Conservation (phyloP, 148 eudicot genomes). For the Fallopia convolvulus region DNA sequence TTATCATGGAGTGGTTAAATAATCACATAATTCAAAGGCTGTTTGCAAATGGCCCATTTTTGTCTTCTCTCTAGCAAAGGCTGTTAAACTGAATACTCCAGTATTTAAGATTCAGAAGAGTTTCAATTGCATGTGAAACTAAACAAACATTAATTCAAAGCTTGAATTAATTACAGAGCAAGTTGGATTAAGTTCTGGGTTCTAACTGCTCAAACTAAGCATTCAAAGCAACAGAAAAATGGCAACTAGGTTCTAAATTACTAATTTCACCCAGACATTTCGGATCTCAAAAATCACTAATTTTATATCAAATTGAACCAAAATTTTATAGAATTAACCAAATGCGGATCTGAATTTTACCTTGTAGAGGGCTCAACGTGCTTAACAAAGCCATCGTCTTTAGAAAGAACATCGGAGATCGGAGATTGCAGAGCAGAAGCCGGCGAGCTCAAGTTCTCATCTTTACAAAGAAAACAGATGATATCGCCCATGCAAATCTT, state of each 20-base stretch:
- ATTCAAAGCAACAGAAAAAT: background rate
- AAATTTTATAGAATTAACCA: background rate
- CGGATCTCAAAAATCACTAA: background rate
- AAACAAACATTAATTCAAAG: background rate
- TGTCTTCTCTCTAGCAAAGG: background rate
- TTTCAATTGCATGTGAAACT: background rate
- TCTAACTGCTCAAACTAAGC: background rate
- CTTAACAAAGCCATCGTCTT: conserved; percentile 24
- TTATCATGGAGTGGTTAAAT: too few relatives aligned
- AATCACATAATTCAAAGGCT: too few relatives aligned
- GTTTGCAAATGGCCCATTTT: too few relatives aligned
- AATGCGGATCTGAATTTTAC: conserved; percentile 22
- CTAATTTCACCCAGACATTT: background rate
- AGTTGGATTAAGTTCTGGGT: background rate
- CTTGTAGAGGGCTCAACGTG: conserved; percentile 61
- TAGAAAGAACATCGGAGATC: conserved; percentile 37
- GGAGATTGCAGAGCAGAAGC: conserved; percentile 55
- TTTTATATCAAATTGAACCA: background rate
- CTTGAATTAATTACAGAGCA: background rate
- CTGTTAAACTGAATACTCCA: background rate
- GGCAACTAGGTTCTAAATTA: background rate
- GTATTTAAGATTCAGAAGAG: background rate
- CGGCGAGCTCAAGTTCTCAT: conserved; percentile 41
- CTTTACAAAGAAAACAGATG: conserved; percentile 50
- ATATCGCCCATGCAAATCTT: conserved; percentile 71